Base-by-base conservation (phyloP, 768 basidiomycete genomes). In the Mycena rosella region DNA sequence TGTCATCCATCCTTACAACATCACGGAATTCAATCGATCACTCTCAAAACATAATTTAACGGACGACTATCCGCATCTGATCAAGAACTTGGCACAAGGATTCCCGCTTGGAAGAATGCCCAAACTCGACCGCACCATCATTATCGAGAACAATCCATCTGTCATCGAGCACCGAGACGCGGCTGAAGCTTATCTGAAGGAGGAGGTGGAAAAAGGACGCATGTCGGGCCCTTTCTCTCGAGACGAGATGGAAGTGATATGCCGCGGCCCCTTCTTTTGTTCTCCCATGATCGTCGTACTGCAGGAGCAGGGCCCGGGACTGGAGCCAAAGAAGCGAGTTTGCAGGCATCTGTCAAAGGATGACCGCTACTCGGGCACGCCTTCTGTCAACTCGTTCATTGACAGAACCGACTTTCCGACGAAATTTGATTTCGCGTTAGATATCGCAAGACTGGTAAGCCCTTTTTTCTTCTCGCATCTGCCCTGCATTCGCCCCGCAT, bases 1-100 rank as follows among this genome's bases (percentile, higher is more conserved):
- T 7, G 68, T 81, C 9, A 40, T 75, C 7, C 75, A 74, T 14
- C 82, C 81, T 7, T 83, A 83, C 52, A 63, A 77, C 61, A 30
- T 73, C 0, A 32, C 70, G 20, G 75, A 76, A 7, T 81, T 83
- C 53, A 65, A 73, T 8, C 26, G 13, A 0, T 49, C 74, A 30
- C 72, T 82, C 5, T 0, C 13, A 0, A 74, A 71, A 30, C 75
- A 74, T 38, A 44, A 74, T 11, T 73, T 83, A 1, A 20, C 51
- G 0, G 0, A 40, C 0, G 2, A 29, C 22, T 83, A 82, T 34
- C 82, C 81, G 0, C 26, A 70, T 0, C 74, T 84, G 1, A 53
- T 75, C 11, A 1, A 56, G 6, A 81, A 80, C 22, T 72, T 84
- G 3, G 54, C 61, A 0, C 2, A 71, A 11, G 79, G 81, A 2